phyloP scores from a whole-genome alignment of 768 basidiomycete genomes.

The Serendipita sp. region DNA sequence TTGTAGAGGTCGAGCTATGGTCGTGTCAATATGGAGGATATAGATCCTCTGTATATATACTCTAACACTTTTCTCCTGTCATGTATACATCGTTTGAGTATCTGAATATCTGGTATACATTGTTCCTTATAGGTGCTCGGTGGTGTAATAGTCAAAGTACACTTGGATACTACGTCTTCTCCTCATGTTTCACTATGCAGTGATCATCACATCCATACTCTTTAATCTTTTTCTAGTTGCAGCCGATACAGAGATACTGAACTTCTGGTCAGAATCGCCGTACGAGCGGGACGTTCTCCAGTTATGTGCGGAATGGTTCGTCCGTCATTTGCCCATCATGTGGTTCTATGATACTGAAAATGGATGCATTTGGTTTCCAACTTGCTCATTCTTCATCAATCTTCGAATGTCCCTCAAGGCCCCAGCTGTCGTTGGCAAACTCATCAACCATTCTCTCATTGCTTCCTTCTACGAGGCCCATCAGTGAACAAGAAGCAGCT shows the following conservation, averaged over 20 bases:
- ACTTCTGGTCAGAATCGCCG: neutral
- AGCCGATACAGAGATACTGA: slow-evolving; percentile 3
- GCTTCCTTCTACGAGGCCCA: neutral
- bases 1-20: too few relatives aligned
- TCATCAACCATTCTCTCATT: neutral
- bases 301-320: neutral
- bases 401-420: neutral
- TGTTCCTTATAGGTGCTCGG: too few relatives aligned
- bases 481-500: too few relatives aligned
- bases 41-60: too few relatives aligned
- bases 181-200: too few relatives aligned
- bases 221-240: neutral
- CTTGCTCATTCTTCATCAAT: neutral
- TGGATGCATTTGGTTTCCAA: neutral
- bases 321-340: neutral
- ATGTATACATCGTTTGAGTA: too few relatives aligned
- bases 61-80: too few relatives aligned
- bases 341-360: neutral
- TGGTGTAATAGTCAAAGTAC: too few relatives aligned
- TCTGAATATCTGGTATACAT: too few relatives aligned
- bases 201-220: too few relatives aligned
- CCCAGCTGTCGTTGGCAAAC: neutral
- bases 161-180: too few relatives aligned
- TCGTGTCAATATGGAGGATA: too few relatives aligned
- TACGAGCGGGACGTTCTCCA: neutral